phyloP scores from a whole-genome alignment of 257 asterid genomes.

The Capsicum baccatum region DNA sequence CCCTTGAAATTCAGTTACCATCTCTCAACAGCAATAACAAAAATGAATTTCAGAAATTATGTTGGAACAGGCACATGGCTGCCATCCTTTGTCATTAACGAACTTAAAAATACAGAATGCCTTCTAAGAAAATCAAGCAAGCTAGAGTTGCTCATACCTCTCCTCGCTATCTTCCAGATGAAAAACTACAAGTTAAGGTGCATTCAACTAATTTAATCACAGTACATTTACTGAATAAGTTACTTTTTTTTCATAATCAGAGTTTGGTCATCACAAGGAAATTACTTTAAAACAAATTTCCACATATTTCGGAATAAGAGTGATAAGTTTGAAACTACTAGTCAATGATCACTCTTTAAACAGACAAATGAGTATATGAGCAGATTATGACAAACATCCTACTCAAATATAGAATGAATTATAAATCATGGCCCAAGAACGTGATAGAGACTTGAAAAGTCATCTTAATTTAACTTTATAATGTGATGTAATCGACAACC shows the following conservation, averaged over 20 bases:
- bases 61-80: background rate
- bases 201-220: background rate
- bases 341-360: background rate
- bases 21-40: background rate
- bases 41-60: background rate
- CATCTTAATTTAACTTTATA: background rate
- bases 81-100: background rate
- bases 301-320: background rate
- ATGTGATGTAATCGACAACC: background rate
- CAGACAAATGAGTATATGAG: background rate
- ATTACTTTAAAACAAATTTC: background rate
- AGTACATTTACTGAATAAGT: background rate
- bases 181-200: background rate
- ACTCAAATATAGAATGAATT: background rate
- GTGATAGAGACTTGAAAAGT: background rate
- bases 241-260: background rate
- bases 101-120: background rate
- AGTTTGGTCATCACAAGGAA: background rate
- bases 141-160: background rate
- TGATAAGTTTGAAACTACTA: background rate
- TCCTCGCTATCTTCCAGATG: background rate
- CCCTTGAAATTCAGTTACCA: no score
- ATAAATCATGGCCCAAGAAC: background rate
- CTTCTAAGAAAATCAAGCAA: background rate
- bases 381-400: background rate